phyloP scores from a whole-genome alignment of 495 filamentous ascomycete species.

The Xylaria scruposa region DNA sequence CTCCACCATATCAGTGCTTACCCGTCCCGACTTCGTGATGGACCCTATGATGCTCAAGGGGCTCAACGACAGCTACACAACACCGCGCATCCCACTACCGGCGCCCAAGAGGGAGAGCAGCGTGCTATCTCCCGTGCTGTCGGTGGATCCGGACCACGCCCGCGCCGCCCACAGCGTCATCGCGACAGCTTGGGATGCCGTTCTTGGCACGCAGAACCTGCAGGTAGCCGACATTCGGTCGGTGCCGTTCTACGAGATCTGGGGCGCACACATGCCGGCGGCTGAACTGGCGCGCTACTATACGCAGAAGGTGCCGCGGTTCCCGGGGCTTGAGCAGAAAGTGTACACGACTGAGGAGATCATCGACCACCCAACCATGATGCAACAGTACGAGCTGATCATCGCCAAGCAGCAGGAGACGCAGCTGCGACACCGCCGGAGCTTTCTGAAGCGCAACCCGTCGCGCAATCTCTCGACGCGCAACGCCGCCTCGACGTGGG shows the following conservation, averaged over 20 bases:
- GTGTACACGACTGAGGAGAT: conserved; percentile 54
- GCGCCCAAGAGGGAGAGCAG: conserved; percentile 32
- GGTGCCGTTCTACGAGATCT: conserved; percentile 57
- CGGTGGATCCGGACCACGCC: conserved; percentile 37
- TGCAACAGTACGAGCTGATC: conserved; percentile 55
- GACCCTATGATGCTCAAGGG: conserved; percentile 48
- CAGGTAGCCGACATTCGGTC: conserved; percentile 53
- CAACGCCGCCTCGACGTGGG: conserved; percentile 28
- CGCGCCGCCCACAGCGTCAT: conserved; percentile 45
- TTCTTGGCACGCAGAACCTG: conserved; percentile 48
- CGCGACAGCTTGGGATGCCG: conserved; percentile 47
- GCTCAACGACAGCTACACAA: conserved; percentile 42
- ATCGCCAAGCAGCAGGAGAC: conserved; percentile 46
- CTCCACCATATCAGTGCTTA: conserved; percentile 48
- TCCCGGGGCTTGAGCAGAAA: conserved; percentile 28
- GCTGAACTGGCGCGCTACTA: conserved; percentile 52
- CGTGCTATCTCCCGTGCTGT: conserved; percentile 26
- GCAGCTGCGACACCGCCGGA: conserved; percentile 30
- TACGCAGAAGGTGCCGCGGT: conserved; percentile 45
- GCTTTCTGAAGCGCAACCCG: conserved; percentile 26
- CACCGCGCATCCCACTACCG: conserved; percentile 47
- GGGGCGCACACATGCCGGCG: conserved; percentile 54
- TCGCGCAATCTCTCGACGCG: conserved; percentile 26
- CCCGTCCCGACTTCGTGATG: conserved; percentile 46
- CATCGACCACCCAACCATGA: conserved; percentile 55